Evolutionary conservation across 148 eudicot genomes (phyloP).

Genomic region (Silene uniflora): DNA sequence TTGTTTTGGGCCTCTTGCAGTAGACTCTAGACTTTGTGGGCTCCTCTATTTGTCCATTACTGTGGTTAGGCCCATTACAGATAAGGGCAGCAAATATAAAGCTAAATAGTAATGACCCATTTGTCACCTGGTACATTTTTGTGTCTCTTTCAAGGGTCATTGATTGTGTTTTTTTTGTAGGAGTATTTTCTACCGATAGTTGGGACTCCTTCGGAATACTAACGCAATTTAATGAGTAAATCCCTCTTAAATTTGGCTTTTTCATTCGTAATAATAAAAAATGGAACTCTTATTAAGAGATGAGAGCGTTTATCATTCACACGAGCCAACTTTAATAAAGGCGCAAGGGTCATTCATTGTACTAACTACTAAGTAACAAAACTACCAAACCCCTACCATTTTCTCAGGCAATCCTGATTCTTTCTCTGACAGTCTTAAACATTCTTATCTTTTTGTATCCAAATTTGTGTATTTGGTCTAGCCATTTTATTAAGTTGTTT

Average conservation of each 20-base stretch:
- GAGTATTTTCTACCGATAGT: too few species aligned
- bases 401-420: background rate
- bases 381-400: background rate
- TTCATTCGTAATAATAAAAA: too few species aligned
- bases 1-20: slow-evolving; percentile 8
- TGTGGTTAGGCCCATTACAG: slow-evolving; percentile 5
- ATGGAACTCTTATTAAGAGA: too few species aligned
- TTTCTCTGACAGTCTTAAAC: background rate
- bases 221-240: too few species aligned
- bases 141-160: background rate
- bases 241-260: too few species aligned
- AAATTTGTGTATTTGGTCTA: too few species aligned
- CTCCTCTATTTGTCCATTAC: slow-evolving; percentile 9
- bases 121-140: background rate
- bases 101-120: background rate
- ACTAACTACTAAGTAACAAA: background rate
- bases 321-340: too few species aligned
- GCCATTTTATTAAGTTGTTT: too few species aligned
- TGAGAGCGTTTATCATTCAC: too few species aligned
- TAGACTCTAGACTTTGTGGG: slow-evolving; percentile 1
- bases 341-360: background rate
- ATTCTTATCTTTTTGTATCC: too few species aligned
- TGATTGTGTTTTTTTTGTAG: too few species aligned
- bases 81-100: background rate
- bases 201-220: too few species aligned